phyloP scores from a whole-genome alignment of 768 basidiomycete species.

The Boletus sp. region DNA sequence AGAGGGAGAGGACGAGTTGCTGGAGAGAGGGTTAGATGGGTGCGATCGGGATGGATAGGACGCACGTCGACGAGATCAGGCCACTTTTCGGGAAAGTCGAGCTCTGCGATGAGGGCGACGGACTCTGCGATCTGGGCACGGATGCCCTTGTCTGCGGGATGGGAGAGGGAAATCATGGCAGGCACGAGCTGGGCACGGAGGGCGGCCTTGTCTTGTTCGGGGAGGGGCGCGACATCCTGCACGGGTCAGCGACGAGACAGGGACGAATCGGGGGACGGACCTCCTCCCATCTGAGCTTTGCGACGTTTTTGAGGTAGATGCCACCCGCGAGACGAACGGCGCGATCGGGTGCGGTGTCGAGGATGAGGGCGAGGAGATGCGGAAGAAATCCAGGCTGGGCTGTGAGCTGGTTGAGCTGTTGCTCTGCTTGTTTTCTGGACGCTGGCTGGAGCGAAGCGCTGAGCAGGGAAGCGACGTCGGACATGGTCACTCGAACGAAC shows the following conservation, averaged over 20 bases:
- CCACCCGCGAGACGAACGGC: conserved; percentile 79
- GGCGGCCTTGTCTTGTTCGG: conserved; percentile 66
- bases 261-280: conserved; percentile 40
- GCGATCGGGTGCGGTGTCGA: conserved; percentile 61
- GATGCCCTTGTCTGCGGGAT: conserved; percentile 65
- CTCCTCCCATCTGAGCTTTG: conserved; percentile 88
- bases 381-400: conserved; percentile 75
- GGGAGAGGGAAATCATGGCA: conserved; percentile 86
- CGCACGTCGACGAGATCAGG: conserved; percentile 85
- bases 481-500: conserved; percentile 40
- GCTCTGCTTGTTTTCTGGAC: conserved; percentile 79
- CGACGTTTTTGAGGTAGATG: conserved; percentile 90
- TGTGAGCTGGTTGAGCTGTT: conserved; percentile 65
- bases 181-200: conserved; percentile 81
- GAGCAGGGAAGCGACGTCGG: conserved; percentile 67
- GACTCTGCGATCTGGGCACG: conserved; percentile 91
- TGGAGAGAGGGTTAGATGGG: conserved; percentile 33
- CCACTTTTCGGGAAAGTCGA: conserved; percentile 92
- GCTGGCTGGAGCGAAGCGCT: conserved; percentile 67
- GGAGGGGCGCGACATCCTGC: conserved; percentile 71
- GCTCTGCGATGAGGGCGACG: conserved; percentile 85
- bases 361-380: conserved; percentile 75
- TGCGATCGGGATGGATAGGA: conserved; percentile 15
- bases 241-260: neutral
- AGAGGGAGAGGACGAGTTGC: conserved; percentile 89